phyloP scores from a whole-genome alignment of 768 basidiomycete species.

The Suillus plorans region DNA sequence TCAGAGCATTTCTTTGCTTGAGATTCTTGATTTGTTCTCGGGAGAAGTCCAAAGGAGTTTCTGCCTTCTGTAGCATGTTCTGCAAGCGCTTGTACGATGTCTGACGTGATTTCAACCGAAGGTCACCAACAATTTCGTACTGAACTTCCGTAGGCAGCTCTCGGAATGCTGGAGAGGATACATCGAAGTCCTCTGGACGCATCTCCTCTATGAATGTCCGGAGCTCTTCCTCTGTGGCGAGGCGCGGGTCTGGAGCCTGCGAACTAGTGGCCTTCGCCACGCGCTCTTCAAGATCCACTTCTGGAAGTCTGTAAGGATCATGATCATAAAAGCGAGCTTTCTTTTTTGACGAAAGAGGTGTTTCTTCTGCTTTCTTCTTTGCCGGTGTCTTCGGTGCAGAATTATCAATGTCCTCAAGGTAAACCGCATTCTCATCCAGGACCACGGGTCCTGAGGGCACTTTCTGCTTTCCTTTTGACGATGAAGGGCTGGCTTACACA shows the following conservation, averaged over 20 bases:
- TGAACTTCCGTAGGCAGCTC: constrained; percentile 95
- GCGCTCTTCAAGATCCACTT: constrained; percentile 65
- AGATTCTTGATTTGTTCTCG: constrained; percentile 93
- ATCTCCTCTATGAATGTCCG: constrained; percentile 93
- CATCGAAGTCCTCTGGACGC: constrained; percentile 93
- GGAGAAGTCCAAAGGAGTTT: constrained; percentile 92
- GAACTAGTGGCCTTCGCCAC: constrained; percentile 62
- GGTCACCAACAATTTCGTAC: constrained; percentile 97
- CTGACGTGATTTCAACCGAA: constrained; percentile 91
- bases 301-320: constrained; percentile 93
- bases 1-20: constrained; percentile 83
- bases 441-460: constrained; percentile 44
- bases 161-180: constrained; percentile 84
- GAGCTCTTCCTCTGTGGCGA: constrained; percentile 96
- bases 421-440: constrained; percentile 75
- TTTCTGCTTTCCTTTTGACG: constrained; percentile 46
- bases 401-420: constrained; percentile 81
- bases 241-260: constrained; percentile 76
- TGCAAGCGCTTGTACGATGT: constrained; percentile 90
- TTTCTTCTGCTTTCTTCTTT: constrained; percentile 22
- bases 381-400: constrained; percentile 53
- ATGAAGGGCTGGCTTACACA: constrained; percentile 18
- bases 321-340: constrained; percentile 70
- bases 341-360: constrained; percentile 52
- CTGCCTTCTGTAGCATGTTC: constrained; percentile 78